Evolutionary conservation across 768 basidiomycete genomes (phyloP).

Genomic region (Mycena sanguinolenta): DNA sequence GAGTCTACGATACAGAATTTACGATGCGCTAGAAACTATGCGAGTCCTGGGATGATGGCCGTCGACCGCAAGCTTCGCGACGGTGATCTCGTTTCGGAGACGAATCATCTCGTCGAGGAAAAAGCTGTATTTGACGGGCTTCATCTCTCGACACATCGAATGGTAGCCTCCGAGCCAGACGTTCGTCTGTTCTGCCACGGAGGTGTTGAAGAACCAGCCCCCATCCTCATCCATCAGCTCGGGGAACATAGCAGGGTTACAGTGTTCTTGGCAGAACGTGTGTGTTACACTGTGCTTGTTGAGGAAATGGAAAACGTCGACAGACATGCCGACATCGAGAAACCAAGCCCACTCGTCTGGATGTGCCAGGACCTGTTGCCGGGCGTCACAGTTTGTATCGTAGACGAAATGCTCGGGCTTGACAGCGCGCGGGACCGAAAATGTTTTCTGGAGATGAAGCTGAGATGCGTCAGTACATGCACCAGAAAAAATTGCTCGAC

Average conservation of each 20-base stretch:
- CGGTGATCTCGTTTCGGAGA: too few relatives aligned
- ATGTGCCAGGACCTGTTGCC: constrained; percentile 20
- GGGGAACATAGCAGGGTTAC: constrained; percentile 19
- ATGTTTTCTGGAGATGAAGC: constrained; percentile 36
- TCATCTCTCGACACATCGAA: too few relatives aligned
- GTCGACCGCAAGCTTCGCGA: too few relatives aligned
- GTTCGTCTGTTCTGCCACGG: too few relatives aligned
- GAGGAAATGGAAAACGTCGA: constrained; percentile 34
- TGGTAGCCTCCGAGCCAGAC: too few relatives aligned
- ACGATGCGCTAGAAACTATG: too few relatives aligned
- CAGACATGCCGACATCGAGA: constrained; percentile 22
- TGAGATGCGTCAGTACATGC: too few relatives aligned
- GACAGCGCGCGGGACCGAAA: constrained; percentile 40
- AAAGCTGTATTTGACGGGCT: too few relatives aligned
- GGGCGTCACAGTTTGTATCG: constrained; percentile 30
- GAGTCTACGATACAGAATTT: too few relatives aligned
- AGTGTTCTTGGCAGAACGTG: constrained; percentile 24
- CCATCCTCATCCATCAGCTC: constrained; percentile 23
- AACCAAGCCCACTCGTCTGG: constrained; percentile 17
- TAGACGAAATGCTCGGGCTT: constrained; percentile 42
- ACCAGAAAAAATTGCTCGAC: too few relatives aligned
- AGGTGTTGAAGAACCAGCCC: constrained; percentile 49
- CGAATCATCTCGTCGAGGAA: too few relatives aligned
- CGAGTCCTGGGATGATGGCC: too few relatives aligned
- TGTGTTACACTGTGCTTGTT: constrained; percentile 30